phyloP scores from a whole-genome alignment of 2,329 filamentous ascomycete species.

The Calonectria henricotiae region DNA sequence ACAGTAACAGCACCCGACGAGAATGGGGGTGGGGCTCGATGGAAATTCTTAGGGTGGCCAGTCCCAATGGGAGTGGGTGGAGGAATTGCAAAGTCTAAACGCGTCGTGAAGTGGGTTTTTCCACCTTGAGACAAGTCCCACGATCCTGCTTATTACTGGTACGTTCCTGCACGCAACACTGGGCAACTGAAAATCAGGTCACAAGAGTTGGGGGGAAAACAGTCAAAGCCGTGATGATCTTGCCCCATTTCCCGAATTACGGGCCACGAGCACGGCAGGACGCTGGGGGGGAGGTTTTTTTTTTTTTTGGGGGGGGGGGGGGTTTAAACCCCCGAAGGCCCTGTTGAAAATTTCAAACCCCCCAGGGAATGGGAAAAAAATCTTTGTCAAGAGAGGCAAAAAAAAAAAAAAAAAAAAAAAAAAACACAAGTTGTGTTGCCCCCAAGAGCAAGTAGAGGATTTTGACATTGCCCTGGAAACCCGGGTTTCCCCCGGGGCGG shows the following conservation, averaged over 20 bases:
- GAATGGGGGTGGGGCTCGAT: conserved; percentile 41
- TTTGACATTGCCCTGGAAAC: no score
- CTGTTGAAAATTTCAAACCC: no score
- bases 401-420: no score
- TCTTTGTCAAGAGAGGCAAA: no score
- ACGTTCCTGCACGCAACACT: conserved; percentile 45
- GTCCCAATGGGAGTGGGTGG: conserved; percentile 36
- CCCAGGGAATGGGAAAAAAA: no score
- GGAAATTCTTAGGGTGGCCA: conserved; percentile 38
- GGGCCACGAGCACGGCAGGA: conserved; percentile 6
- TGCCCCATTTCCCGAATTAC: conserved; percentile 26
- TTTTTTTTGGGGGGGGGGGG: no score
- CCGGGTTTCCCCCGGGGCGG: no score
- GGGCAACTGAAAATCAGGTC: conserved; percentile 37
- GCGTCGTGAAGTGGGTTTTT: conserved; percentile 47
- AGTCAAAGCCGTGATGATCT: conserved; percentile 3
- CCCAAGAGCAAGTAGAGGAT: no score
- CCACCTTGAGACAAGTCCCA: conserved; percentile 52
- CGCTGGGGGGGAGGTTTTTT: no score
- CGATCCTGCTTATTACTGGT: conserved; percentile 47
- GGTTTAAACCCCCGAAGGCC: no score
- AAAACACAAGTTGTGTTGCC: no score
- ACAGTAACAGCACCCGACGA: conserved; percentile 34
- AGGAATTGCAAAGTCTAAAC: conserved; percentile 45
- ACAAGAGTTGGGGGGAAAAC: conserved; percentile 28